A percentile compares a stretch with the other conserved stretches of the same genome.
phyloP scores from a whole-genome alignment of 1,284 basidiomycete genomes.

The Coriolopsis trogii region DNA sequence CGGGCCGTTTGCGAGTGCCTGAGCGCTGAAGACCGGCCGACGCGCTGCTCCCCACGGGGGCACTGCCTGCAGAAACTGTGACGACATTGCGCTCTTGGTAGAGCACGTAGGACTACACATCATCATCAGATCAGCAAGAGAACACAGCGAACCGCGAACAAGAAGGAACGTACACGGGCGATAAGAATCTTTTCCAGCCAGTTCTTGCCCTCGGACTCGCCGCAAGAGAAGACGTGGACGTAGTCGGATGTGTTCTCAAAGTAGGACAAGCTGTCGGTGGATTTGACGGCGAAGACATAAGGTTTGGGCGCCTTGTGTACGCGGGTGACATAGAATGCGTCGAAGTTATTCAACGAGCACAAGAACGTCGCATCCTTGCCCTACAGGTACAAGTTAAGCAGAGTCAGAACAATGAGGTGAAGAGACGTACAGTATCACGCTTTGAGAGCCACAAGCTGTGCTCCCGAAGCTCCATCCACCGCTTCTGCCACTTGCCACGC shows the following conservation, averaged over 20 bases:
- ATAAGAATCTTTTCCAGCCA: constrained; percentile 76
- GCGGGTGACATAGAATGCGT: constrained; percentile 78
- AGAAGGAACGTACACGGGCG: constrained; percentile 62
- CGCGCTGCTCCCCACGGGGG: constrained; percentile 17
- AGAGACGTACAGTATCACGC: constrained; percentile 71
- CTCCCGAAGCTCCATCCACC: constrained; percentile 84
- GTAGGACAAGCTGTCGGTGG: constrained; percentile 79
- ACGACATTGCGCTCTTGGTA: constrained; percentile 76
- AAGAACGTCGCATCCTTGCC: constrained; percentile 82
- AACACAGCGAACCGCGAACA: not conserved
- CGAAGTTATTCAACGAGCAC: constrained; percentile 84
- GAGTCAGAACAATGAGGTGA: not conserved
- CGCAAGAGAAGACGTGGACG: constrained; percentile 79
- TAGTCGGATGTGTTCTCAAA: constrained; percentile 89
- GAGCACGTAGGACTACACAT: constrained; percentile 73
- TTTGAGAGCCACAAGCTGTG: constrained; percentile 86
- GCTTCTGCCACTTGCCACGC: constrained; percentile 90
- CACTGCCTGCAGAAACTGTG: constrained; percentile 38
- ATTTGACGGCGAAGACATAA: constrained; percentile 85
- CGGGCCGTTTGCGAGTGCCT: constrained; percentile 47
- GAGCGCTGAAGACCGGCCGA: constrained; percentile 43
- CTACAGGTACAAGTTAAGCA: constrained; percentile 40
- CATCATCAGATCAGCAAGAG: constrained; percentile 15
- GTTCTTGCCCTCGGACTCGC: constrained; percentile 67
- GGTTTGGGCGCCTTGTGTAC: constrained; percentile 75